A percentile compares a stretch with the other conserved stretches of the same genome.
Evolutionary conservation across 768 basidiomycete species (phyloP).

Genomic region (Gymnopilus junonius): DNA sequence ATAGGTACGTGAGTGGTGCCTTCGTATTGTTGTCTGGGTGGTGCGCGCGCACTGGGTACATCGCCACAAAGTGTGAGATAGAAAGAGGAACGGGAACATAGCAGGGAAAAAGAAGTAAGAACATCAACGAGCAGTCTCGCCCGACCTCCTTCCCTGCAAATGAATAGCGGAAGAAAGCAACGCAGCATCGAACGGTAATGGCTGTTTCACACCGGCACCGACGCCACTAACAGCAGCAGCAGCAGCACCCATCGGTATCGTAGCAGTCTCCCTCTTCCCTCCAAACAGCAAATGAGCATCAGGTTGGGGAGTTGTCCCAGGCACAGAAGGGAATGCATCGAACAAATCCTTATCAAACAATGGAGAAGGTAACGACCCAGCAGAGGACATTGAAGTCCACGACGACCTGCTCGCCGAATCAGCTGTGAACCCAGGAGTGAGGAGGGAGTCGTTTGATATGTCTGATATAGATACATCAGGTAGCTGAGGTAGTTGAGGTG

Average conservation of each 20-base stretch:
- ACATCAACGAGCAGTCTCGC: constrained; percentile 17
- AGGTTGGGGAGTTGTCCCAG: constrained; percentile 45
- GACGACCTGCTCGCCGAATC: constrained; percentile 41
- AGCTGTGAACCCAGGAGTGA: constrained; percentile 10
- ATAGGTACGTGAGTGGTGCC: background rate
- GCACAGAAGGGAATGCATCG: constrained; percentile 77
- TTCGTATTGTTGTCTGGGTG: background rate
- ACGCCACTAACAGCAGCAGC: background rate
- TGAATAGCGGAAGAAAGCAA: constrained; percentile 58
- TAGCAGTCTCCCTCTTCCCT: background rate
- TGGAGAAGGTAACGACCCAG: constrained; percentile 46
- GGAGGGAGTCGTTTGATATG: constrained; percentile 16
- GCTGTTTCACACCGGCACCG: constrained; percentile 5
- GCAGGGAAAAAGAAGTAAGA: background rate
- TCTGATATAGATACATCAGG: constrained; percentile 1
- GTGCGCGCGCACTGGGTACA: background rate
- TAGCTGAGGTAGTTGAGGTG: background rate
- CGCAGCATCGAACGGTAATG: constrained; percentile 44
- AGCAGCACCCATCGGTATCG: background rate
- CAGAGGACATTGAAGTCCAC: constrained; percentile 49
- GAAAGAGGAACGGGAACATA: background rate
- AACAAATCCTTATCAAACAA: constrained; percentile 64
- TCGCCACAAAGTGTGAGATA: background rate
- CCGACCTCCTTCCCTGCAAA: constrained; percentile 22
- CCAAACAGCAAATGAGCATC: background rate